Base-by-base conservation (phyloP, 1,284 basidiomycete species). In the Trametes pubescens region DNA sequence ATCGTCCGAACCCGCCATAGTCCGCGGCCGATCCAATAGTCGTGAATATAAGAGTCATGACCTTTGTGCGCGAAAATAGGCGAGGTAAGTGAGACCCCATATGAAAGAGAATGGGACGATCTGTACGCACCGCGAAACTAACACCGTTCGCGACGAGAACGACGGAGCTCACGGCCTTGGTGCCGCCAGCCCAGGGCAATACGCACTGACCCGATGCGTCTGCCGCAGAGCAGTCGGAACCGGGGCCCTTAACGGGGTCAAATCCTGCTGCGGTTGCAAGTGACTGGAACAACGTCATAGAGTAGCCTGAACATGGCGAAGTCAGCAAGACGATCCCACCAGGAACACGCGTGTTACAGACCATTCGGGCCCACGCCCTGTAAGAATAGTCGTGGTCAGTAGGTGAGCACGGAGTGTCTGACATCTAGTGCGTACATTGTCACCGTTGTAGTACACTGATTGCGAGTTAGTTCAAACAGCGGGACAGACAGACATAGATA, bases 21-120 rank as follows among this genome's bases (percentile, higher is more conserved):
- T 94, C 93, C 0, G 90, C 92, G 0, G 89, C 87, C 16, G 91
- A 92, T 21, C 92, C 92, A 52, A 95, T 88, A 0, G 91, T 90
- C 1, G 93, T 92, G 78, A 95, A 94, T 48, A 95, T 86, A 24
- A 83, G 67, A 0, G 91, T 91, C 91, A 93, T 92, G 40, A 91
- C 79, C 87, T 88, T 58, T 32, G 47, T 13, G 59, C 47, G 21
- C 22, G 6, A 29, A 18, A 4, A n/a, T 32, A 1, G 1, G 29
- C 29, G 8, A 32, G 10, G 8, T 21, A 24, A 32, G 43, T 47
- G 13, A 21, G 62, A 5, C 68, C 67, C 1, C 67, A 58, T 18
- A 61, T 57, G 29, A 8, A 63, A 16, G 65, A 57, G 40, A 56
- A 53, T 2, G 29, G 29, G 29, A 8, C 29, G 29, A 64, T 62